phyloP scores from a whole-genome alignment of 2,329 filamentous ascomycete species.

The Pseudofabraea citricarpa region DNA sequence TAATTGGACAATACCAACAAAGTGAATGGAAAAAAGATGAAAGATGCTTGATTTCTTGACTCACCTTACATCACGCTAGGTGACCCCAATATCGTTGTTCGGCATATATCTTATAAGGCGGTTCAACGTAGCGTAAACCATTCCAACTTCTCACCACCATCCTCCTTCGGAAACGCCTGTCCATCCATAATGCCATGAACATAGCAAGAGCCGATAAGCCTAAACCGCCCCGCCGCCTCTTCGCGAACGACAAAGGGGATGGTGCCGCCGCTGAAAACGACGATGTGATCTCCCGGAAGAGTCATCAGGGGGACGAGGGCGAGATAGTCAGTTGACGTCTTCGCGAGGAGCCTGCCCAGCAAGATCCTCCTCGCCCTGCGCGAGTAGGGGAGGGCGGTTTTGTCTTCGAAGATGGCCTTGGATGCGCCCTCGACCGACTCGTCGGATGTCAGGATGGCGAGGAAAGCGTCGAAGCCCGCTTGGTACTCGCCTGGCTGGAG shows the following conservation, averaged over 20 bases:
- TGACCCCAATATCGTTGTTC: no score
- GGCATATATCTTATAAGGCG: no score
- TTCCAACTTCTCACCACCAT: not conserved
- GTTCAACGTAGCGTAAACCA: not conserved
- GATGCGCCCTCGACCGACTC: not conserved
- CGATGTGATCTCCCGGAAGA: not conserved
- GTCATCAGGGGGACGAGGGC: not conserved
- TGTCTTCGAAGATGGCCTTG: constrained; percentile 1
- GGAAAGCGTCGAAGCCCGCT: constrained; percentile 1
- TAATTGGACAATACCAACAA: no score
- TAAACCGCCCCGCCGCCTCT: not conserved
- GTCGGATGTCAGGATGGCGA: not conserved
- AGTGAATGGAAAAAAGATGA: no score
- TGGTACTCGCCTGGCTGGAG: not conserved
- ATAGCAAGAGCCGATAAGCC: not conserved
- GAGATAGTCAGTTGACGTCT: no score
- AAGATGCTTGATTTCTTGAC: no score
- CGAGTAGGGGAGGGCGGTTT: not conserved
- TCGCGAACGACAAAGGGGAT: not conserved
- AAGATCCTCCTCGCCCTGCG: no score
- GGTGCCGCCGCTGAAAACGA: not conserved
- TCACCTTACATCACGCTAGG: no score
- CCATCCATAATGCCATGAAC: constrained; percentile 2
- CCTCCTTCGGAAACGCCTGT: constrained; percentile 1
- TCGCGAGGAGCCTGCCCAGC: no score